phyloP scores from a whole-genome alignment of 2,329 filamentous ascomycete genomes.

The Colletotrichum nymphaeae region DNA sequence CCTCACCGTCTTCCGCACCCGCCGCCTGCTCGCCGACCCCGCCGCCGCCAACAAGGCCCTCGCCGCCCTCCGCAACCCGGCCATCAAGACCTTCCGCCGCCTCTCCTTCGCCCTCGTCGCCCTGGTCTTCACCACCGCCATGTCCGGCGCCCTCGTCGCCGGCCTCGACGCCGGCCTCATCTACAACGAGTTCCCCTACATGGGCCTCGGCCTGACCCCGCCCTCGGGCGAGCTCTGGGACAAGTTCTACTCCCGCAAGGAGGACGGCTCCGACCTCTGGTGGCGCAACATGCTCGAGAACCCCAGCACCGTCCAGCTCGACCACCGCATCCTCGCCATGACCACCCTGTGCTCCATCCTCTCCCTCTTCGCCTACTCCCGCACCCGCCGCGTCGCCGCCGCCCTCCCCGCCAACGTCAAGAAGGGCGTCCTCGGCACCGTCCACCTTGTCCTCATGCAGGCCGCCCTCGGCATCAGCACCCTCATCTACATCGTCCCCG shows the following conservation, averaged over 20 bases:
- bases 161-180: conserved; percentile 96
- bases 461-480: conserved; percentile 90
- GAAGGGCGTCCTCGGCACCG: conserved; percentile 80
- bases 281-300: conserved; percentile 99
- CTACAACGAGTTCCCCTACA: conserved; percentile 98
- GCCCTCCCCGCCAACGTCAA: conserved; percentile 72
- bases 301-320: conserved; percentile 92
- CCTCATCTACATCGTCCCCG: conserved; percentile 92
- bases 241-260: conserved; percentile 82
- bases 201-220: conserved; percentile 87
- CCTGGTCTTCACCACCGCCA: conserved; percentile 88
- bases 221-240: conserved; percentile 87
- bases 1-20: conserved; percentile 83
- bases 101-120: conserved; percentile 76
- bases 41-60: conserved; percentile 70
- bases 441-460: conserved; percentile 86
- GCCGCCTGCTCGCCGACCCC: conserved; percentile 76
- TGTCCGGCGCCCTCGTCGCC: conserved; percentile 94
- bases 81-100: conserved; percentile 78
- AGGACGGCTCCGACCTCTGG: conserved; percentile 85
- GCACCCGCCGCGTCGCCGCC: conserved; percentile 68
- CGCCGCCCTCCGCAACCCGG: conserved; percentile 71
- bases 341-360: conserved; percentile 88
- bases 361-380: conserved; percentile 83
- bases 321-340: conserved; percentile 92